These are phyloP conservation scores for Grosmannia huntii DNA, from an alignment of 2,329 filamentous ascomycete genomes.

Conservation along the genomic window DNA sequence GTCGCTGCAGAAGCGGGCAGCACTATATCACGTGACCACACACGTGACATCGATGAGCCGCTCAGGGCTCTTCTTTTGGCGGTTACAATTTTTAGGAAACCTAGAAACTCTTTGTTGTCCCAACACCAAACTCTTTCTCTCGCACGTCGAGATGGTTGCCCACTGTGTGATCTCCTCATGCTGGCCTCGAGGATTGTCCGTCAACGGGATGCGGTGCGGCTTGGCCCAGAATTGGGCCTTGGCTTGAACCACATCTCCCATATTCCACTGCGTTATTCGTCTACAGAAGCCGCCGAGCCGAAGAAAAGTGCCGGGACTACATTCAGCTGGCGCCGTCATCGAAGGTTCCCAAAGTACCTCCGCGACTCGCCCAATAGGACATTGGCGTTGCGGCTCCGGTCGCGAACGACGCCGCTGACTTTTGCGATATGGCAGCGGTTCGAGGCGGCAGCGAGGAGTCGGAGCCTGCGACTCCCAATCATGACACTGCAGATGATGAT, in stretches of 20 bases:
- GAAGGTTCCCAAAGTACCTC: constrained; percentile 9
- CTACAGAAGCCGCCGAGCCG: not conserved
- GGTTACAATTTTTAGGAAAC: not conserved
- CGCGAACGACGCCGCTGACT: constrained; percentile 5
- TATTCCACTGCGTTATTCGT: not conserved
- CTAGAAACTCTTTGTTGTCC: too few relatives aligned
- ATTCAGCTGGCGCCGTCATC: not conserved
- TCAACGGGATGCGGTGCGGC: constrained; percentile 9
- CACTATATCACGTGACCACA: not conserved
- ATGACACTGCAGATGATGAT: constrained; percentile 15
- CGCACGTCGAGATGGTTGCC: constrained; percentile 14
- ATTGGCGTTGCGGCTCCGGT: constrained; percentile 8
- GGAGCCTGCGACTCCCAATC: constrained; percentile 15
- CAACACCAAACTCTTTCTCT: not conserved
- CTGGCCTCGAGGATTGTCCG: constrained; percentile 13
- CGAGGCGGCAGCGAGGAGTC: constrained; percentile 11
- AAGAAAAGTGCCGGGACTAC: not conserved
- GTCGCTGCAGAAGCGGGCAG: not conserved
- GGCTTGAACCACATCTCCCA: not conserved
- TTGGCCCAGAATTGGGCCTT: not conserved
- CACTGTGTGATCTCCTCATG: constrained; percentile 11
- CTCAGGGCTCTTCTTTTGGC: not conserved
- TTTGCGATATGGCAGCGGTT: constrained; percentile 11
- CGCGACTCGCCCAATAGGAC: constrained; percentile 11
- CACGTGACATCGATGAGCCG: not conserved